phyloP scores from a whole-genome alignment of 1,284 basidiomycete genomes.

The Rhodofomes roseus region DNA sequence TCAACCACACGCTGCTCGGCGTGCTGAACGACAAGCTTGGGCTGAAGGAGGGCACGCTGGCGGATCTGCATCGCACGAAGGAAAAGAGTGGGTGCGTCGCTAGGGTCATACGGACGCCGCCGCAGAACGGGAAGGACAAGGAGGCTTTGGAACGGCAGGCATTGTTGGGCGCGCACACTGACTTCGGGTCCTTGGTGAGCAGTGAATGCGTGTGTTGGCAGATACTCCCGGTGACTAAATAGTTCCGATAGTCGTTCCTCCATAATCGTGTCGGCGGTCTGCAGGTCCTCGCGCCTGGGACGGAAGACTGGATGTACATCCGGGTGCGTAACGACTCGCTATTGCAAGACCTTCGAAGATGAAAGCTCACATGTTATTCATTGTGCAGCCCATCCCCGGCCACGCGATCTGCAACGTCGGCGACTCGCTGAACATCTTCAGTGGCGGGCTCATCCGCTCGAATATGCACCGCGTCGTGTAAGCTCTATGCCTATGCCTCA shows the following conservation, averaged over 20 bases:
- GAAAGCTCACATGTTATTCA: not conserved
- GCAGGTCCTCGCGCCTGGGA: slow-evolving; percentile 9
- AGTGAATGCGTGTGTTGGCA: not conserved
- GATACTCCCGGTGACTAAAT: not conserved
- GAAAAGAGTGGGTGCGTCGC: slow-evolving; percentile 6
- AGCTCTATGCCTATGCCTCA: slow-evolving; percentile 11
- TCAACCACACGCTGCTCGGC: slow-evolving; percentile 25
- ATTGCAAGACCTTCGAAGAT: not conserved
- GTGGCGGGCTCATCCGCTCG: slow-evolving; percentile 54
- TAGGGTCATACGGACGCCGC: slow-evolving; percentile 4
- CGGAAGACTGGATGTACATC: slow-evolving; percentile 9
- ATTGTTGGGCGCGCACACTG: slow-evolving; percentile 8
- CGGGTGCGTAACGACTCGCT: not conserved
- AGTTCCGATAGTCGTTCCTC: slow-evolving; percentile 3
- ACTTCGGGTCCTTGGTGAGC: slow-evolving; percentile 11
- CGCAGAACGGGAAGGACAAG: not conserved
- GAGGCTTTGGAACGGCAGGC: slow-evolving; percentile 5
- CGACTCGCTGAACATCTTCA: slow-evolving; percentile 54
- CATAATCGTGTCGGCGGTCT: slow-evolving; percentile 10
- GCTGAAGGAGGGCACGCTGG: slow-evolving; percentile 16
- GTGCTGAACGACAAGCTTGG: slow-evolving; percentile 26
- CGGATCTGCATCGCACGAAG: slow-evolving; percentile 1
- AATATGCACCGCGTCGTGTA: slow-evolving; percentile 51
- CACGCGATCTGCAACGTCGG: slow-evolving; percentile 62
- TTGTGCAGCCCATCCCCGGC: slow-evolving; percentile 47